Evolutionary conservation across 768 basidiomycete genomes (phyloP), one percentile per base, ranked within the genome.

Genomic region (Glaciozyma martinii): DNA sequence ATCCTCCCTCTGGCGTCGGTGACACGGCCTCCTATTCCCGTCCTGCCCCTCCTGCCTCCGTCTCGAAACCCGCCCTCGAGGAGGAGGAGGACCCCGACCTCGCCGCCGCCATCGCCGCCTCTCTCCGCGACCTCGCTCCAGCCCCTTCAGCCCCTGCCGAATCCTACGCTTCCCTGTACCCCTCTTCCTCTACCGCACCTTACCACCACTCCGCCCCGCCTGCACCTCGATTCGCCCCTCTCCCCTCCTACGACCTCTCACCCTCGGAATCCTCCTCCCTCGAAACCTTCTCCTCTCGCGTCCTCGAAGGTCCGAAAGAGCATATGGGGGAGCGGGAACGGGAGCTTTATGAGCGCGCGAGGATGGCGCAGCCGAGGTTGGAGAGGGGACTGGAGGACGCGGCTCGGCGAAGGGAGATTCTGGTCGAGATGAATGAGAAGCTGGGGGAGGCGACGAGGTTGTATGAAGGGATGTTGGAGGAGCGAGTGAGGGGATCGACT

Each of bases 371-470:
- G 65, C 89, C 89, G 4, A 92, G 92, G 76, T 76, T 99, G 52
- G 86, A 86, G 3, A 78, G 88, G 76, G 89, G 84, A 71, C 76
- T 91, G 66, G 90, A 90, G 75, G 93, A 97, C 71, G 81, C 90
- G 3, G 84, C 83, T 23, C 80, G 86, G 72, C 91, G 92, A 83
- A 30, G 73, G 91, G 92, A 92, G 76, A 81, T 93, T 74, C 79
- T 99, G 43, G 80, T 84, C 10, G 92, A 97, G 56, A 97, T 98
- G 91, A 88, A 97, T 72, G 86, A 88, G 55, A 94, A 97, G 76
- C 77, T 99, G 15, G 88, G 90, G 1, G 84, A 94, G 75, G 91
- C 90, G 0, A 90, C 97, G 53, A 87, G 88, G 74, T 78, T 95
- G 5, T 98, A 97, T 74, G 93, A 97, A 70, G 83, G 86, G 60